Conservation (phyloP, 768 basidiomycete species). For the Gyrodon lividus region DNA sequence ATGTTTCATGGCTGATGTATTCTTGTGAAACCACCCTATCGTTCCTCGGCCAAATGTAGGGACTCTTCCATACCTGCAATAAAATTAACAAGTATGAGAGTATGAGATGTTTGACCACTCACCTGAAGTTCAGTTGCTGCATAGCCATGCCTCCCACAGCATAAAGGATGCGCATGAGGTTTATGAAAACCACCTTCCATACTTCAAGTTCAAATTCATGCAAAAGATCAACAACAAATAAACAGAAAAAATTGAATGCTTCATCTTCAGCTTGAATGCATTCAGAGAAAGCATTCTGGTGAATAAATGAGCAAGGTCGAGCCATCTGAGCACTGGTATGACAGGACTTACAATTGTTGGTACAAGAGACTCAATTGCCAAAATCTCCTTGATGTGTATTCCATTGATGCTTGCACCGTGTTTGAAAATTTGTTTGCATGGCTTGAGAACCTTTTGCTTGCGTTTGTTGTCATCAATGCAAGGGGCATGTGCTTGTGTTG, state of each 20-base stretch:
- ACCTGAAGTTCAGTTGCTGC: conserved; percentile 13
- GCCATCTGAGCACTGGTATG: no score
- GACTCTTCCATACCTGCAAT: conserved; percentile 27
- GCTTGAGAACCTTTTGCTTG: no score
- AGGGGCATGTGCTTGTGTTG: no score
- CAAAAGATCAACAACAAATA: conserved; percentile 16
- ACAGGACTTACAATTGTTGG: no score
- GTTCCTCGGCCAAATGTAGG: conserved; percentile 32
- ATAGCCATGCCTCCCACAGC: conserved; percentile 1
- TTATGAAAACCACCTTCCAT: conserved; percentile 17
- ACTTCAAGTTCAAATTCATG: conserved; percentile 23
- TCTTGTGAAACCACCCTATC: conserved; percentile 29
- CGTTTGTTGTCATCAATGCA: no score
- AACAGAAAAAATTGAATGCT: conserved; percentile 13
- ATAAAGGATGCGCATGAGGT: conserved; percentile 17
- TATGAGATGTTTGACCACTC: no score
- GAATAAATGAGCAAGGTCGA: no score
- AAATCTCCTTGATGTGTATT: no score
- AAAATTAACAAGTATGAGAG: neutral
- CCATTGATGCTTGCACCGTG: no score
- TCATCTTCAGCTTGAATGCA: conserved; percentile 13
- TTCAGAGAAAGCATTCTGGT: conserved; percentile 36
- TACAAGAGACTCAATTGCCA: no score
- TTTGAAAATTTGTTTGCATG: no score
- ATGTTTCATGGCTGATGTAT: conserved; percentile 34